Evolutionary conservation across 179 eudicot genomes (phyloP), one percentile per base, ranked within the genome.

Genomic region (Nepenthes alata): DNA sequence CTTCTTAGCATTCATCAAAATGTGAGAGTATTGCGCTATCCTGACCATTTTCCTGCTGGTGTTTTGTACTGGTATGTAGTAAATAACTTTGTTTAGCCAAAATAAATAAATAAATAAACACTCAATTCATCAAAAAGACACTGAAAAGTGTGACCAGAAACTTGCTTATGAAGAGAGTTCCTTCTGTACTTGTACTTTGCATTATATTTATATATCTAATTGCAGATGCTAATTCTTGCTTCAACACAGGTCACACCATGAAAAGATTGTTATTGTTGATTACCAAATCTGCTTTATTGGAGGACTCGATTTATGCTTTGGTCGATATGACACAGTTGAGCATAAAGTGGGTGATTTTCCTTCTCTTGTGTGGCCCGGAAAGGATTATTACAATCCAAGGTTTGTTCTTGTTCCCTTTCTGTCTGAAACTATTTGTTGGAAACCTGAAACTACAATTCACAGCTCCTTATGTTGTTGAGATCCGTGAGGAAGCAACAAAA

Each of bases 301-400:
- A 62, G 98, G 97, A 63, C 83, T 93, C 70, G 97, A 89, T 82
- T 72, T 93, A 64, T 93, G 97, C 77, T 93, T 89, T 77, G 98
- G 98, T 44, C 98, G 97, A 67, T 89, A 87, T 74, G 98, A 89
- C 72, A 77, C 97, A 16, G 69, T 61, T 55, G 88, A 83, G 56
- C 98, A 93, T 70, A 77, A 66, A 75, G 89, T 93, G 75, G 87
- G 97, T 67, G 98, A 93, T 75, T 61, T 54, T 58, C 89, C 91
- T 56, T 47, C 91, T 60, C 35, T 34, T 67, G 60, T 80, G 47
- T 93, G 95, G 91, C 95, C 98, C 57, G 97, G 98, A 72, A 93
- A 93, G 76, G 98, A 93, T 70, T 93, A 89, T 66, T 93, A 93
- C 75, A 93, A 93, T 66, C 98, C 98, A 61, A 85, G 97, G 97